Evolutionary conservation across 306 rosid genomes (phyloP).

Genomic region (Morella rubra): DNA sequence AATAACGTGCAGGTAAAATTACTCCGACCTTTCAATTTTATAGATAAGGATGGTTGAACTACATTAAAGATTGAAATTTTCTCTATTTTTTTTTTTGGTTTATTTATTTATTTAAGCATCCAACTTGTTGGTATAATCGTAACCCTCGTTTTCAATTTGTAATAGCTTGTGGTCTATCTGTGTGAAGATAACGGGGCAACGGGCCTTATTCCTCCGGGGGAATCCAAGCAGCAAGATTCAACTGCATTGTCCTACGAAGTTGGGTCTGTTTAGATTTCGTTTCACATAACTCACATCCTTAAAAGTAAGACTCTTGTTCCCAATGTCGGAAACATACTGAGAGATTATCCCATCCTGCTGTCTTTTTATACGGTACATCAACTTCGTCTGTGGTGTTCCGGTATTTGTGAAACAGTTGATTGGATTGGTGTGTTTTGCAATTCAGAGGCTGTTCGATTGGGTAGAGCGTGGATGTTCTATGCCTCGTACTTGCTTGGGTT

Average conservation of each 20-base stretch:
- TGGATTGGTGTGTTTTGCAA: constrained; percentile 27
- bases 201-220: constrained; percentile 29
- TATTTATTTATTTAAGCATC: no score
- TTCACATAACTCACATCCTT: constrained; percentile 14
- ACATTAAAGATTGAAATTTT: no score
- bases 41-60: no score
- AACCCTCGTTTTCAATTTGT: constrained; percentile 18
- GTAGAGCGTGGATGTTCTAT: constrained; percentile 12
- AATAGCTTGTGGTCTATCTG: constrained; percentile 10
- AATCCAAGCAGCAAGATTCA: constrained; percentile 38
- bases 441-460: constrained; percentile 26
- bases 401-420: constrained; percentile 29
- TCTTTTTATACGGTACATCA: constrained; percentile 2
- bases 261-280: constrained; percentile 22
- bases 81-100: no score
- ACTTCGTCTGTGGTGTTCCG: constrained; percentile 8
- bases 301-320: constrained; percentile 17
- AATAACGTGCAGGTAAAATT: no score
- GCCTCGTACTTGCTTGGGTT: constrained; percentile 3
- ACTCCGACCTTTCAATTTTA: no score
- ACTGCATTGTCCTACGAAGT: background rate
- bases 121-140: background rate
- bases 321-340: constrained; percentile 21
- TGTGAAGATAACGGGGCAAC: constrained; percentile 41
- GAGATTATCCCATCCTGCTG: constrained; percentile 8